Evolutionary conservation across 2,329 filamentous ascomycete species (phyloP), one percentile per base, ranked within the genome.

Genomic region (Colletotrichum kahawae): DNA sequence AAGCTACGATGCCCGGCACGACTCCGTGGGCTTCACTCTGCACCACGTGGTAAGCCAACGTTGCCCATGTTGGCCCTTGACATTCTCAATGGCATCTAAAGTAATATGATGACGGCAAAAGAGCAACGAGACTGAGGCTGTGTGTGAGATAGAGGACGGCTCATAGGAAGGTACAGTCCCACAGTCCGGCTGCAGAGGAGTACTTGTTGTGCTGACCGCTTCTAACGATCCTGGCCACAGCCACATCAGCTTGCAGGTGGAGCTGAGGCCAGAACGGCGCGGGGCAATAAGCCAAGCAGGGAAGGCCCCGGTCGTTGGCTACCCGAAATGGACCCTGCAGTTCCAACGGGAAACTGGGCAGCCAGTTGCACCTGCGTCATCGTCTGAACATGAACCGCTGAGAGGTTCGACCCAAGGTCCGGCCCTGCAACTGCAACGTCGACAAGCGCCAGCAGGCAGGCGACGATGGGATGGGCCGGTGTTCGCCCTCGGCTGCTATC

Each of bases 361-460:
- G 76, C 65, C 74, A 70, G 66, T 70, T 51, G 60, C 64, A 64
- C 74, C 76, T 77, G 76, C 76, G 76, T 77, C 76, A 76, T 77
- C 70, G 74, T 68, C 75, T 60, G 48, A 73, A 73, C 65, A 56
- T 63, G 54, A 71, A 62, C 36, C 27, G 31, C 24, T 43, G 63
- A 64, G 21, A 69, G 33, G 70, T 69, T 74, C 69, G 27, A 51
- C 43, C 27, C 64, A 68, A 66, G 74, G 74, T 73, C 63, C 51
- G 60, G 71, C 73, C 73, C 73, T 72, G 73, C 56, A 75, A 36
- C 51, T 72, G 73, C 56, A 75, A 36, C 51, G n/a, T 33, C 51
- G 70, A 74, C 34, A 65, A 70, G 57, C 51, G 34, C 34, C 57
- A 60, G 38, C 27, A 65, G 43, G 65, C 70, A 76, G 33, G 33